Conservation (phyloP, 2,329 filamentous ascomycete species). For the Rhynchosporium agropyri region DNA sequence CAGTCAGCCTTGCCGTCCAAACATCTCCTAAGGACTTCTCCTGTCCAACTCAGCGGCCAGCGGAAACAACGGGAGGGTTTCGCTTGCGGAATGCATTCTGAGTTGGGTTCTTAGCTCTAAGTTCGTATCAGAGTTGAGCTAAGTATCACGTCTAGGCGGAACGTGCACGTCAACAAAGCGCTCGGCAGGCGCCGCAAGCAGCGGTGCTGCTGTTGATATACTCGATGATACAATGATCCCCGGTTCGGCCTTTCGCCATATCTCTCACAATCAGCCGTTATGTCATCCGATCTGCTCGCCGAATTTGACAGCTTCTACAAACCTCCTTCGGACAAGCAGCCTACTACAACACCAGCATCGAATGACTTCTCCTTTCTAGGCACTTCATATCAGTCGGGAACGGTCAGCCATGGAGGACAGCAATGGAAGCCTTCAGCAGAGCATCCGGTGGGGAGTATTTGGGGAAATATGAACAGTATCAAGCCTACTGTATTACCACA, state of each 20-base stretch:
- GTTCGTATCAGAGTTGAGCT: not conserved
- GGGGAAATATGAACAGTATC: slow-evolving; percentile 35
- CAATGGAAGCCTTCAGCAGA: slow-evolving; percentile 30
- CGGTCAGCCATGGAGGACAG: slow-evolving; percentile 15
- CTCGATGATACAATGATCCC: slow-evolving; percentile 9
- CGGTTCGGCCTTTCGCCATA: slow-evolving; percentile 1
- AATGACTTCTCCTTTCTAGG: slow-evolving; percentile 36
- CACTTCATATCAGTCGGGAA: slow-evolving; percentile 15
- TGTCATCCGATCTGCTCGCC: slow-evolving; percentile 69
- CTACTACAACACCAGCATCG: slow-evolving; percentile 29
- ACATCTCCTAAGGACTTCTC: not conserved
- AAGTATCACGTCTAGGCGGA: not conserved
- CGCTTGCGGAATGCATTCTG: not conserved
- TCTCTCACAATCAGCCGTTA: slow-evolving; percentile 38
- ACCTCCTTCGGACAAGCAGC: slow-evolving; percentile 41
- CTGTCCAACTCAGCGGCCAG: not conserved
- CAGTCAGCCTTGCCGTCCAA: slow-evolving; percentile 22
- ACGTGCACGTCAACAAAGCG: not conserved
- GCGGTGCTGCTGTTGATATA: slow-evolving; percentile 2
- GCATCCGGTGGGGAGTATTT: slow-evolving; percentile 31
- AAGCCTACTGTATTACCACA: slow-evolving; percentile 19
- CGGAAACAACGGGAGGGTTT: not conserved
- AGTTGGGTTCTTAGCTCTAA: not conserved
- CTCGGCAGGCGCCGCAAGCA: slow-evolving; percentile 5
- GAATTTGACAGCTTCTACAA: slow-evolving; percentile 58